Evolutionary conservation across 1,284 basidiomycete species (phyloP).

Genomic region (Ganoderma lingzhi): DNA sequence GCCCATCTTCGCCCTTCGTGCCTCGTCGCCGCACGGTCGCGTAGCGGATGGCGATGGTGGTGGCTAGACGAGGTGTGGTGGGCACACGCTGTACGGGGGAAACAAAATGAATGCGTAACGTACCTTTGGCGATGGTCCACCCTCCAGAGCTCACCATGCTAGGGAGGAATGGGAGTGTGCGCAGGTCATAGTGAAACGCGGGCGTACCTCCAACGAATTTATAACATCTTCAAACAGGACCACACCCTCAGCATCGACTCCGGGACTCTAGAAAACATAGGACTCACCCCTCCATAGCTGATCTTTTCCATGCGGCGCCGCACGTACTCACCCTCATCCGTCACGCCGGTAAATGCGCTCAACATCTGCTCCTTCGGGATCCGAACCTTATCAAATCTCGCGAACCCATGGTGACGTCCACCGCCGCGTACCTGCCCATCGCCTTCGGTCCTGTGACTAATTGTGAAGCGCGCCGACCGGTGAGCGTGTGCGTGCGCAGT

Average conservation of each 20-base stretch:
- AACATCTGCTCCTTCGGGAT: slow-evolving; percentile 53
- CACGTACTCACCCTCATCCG: slow-evolving; percentile 71
- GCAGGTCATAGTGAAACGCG: too few relatives aligned
- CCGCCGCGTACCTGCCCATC: slow-evolving; percentile 54
- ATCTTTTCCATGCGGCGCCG: slow-evolving; percentile 79
- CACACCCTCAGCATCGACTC: background rate
- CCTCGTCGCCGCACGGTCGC: slow-evolving; percentile 79
- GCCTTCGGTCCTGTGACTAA: slow-evolving; percentile 80
- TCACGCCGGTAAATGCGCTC: slow-evolving; percentile 76
- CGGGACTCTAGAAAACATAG: background rate
- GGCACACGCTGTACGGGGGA: too few relatives aligned
- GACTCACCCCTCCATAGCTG: slow-evolving; percentile 76
- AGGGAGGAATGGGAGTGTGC: slow-evolving; percentile 2
- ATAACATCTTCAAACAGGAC: slow-evolving; percentile 63
- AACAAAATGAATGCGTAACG: too few relatives aligned
- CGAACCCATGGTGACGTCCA: too few relatives aligned
- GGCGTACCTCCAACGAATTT: slow-evolving; percentile 66
- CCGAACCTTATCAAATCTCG: too few relatives aligned
- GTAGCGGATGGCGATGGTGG: slow-evolving; percentile 80
- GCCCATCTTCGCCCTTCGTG: slow-evolving; percentile 54
- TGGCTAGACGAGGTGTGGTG: slow-evolving; percentile 26
- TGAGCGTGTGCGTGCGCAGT: slow-evolving; percentile 79
- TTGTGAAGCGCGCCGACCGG: too few relatives aligned
- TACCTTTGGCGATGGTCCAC: slow-evolving; percentile 65
- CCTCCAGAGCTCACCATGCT: slow-evolving; percentile 71